Base-by-base conservation (phyloP, 768 basidiomycete genomes). In the Strobilomyces dryophilus region DNA sequence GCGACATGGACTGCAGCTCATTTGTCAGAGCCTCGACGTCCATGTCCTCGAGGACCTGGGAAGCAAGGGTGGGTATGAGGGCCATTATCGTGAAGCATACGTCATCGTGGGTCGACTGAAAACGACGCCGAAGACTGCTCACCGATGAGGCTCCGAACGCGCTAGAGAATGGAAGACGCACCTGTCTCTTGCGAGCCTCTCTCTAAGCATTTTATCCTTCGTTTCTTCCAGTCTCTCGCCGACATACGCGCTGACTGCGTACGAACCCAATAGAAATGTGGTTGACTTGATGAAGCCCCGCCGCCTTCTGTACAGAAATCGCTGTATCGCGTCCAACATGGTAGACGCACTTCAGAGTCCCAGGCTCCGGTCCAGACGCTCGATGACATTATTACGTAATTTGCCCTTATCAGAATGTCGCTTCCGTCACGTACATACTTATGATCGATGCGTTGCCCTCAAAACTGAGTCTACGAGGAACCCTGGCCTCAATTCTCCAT, bases 91-190 rank as follows among this genome's bases (percentile, higher is more conserved):
- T 92, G 63, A 83, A 95, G 8, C 85, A 81, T 21, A 81, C 76
- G 62, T 93, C 86, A 53, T 89, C 82, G 58, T 88, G 85, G 24
- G 84, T 90, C 56, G 88, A 83, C 32, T 78, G 74, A 66, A 92
- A 95, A 34, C 92, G 76, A 43, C 82, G 75, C 47, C 81, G 78
- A 26, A 94, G 71, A 59, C 91, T 93, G 48, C 26, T 27, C 37
- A 17, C 17, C 27, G 4, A 31, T 57, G 35, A 52, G 63, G 34
- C 14, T 21, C 47, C 37, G 32, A 40, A 18, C 29, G 21, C 7
- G 20, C 14, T 32, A 27, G 24, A 47, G 21, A 44, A 39, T 27
- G n/a, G 36, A 47, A 44, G 47, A 53, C 60, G 50, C 35, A 77
- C 89, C 55, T 66, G 46, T 92, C 87, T 52, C 78, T 78, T 3